Evolutionary conservation across 2,329 filamentous ascomycete genomes (phyloP), one percentile per base, ranked within the genome.

Genomic region (Talaromyces funiculosus): DNA sequence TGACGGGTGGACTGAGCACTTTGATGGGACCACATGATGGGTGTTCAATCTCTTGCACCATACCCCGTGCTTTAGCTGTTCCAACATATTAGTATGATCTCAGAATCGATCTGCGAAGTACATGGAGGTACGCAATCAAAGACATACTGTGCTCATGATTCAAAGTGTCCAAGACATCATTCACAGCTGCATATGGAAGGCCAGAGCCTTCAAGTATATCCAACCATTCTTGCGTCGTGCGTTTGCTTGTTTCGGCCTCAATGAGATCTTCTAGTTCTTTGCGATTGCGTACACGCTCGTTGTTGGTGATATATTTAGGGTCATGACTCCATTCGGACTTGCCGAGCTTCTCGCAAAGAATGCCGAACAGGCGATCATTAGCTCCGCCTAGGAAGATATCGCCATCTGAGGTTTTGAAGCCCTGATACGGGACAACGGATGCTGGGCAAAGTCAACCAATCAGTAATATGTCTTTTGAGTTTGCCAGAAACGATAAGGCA

Each of bases 101-200:
- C 22, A 3, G 22, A 35, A 18, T 38, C 33, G 20, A 12, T 22
- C 1, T 7, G 16, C 7, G 33, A 60, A 20, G 33, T 37, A 16
- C 12, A 22, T 24, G 55, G 9, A 29, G 20, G 22, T 3, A 6
- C 43, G 12, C 14, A n/a, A 45, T n/a, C 7, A n/a, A 42, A 54
- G 22, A 72, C 77, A 77, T 80, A 77, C 91, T 91, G 75, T 99
- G 94, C 63, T 88, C 84, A 71, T 97, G 92, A 62, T 88, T 87
- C 57, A 99, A 78, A 0, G 94, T 90, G 18, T 82, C 84, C 73
- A 94, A 89, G 7, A 99, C 86, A 71, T 99, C 93, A 70, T 97
- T 99, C 67, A 99, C 89, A 1, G 93, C 91, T 0, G 93, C 90
- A 69, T 94, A 99, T 0, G 94, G 94, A 87, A 99, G 87, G 3